phyloP scores from a whole-genome alignment of 2,329 filamentous ascomycete species.

The Rutstroemia sp. region DNA sequence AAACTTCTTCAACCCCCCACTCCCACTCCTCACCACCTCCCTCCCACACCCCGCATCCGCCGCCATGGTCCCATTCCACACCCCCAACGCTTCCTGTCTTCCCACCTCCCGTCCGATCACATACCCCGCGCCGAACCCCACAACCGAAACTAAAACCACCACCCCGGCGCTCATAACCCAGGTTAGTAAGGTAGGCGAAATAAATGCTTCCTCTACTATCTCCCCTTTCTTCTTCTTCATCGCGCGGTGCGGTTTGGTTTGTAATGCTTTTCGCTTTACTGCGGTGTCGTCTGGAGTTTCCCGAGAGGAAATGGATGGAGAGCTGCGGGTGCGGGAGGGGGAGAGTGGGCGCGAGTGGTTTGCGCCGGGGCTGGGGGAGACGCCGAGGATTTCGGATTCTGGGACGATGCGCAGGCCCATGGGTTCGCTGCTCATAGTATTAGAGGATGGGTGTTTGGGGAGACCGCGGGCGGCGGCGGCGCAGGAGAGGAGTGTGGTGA shows the following conservation, averaged over 20 bases:
- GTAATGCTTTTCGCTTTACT: conserved; percentile 20
- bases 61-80: conserved; percentile 19
- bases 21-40: conserved; percentile 19
- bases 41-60: conserved; percentile 21
- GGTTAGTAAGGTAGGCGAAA: conserved; percentile 54
- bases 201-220: conserved; percentile 30
- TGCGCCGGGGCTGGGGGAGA: conserved; percentile 22
- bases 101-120: conserved; percentile 61
- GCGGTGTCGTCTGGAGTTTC: conserved; percentile 12
- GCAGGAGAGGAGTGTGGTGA: conserved; percentile 91
- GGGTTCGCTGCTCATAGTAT: conserved; percentile 18
- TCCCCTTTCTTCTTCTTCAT: conserved; percentile 42
- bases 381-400: conserved; percentile 49
- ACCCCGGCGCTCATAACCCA: conserved; percentile 61
- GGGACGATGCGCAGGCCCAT: conserved; percentile 53
- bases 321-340: conserved; percentile 15
- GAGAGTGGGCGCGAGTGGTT: conserved; percentile 24
- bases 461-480: conserved; percentile 82
- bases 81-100: conserved; percentile 41
- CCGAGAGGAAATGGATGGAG: conserved; percentile 19
- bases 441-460: conserved; percentile 48
- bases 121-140: conserved; percentile 62
- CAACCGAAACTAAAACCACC: conserved; percentile 59
- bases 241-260: conserved; percentile 31
- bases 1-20: conserved; percentile 24